Evolutionary conservation across 768 basidiomycete species (phyloP).

Genomic region (Boletus pseudopeckii): DNA sequence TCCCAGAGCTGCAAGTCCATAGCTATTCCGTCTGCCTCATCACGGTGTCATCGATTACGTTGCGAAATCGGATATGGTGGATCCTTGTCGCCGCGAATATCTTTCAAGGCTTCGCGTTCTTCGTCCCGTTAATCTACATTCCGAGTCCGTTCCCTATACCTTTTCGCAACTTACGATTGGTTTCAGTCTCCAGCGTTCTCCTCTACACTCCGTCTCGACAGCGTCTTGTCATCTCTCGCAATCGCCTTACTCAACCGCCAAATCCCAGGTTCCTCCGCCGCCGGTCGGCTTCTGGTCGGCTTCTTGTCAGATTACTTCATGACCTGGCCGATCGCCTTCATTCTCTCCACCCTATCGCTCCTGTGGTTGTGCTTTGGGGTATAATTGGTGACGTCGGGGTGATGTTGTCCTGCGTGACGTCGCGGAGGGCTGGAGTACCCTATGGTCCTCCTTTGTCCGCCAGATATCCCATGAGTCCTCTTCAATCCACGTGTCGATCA

Average conservation of each 20-base stretch:
- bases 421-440: neutral
- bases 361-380: neutral
- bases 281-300: neutral
- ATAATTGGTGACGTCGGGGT: neutral
- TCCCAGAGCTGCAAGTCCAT: neutral
- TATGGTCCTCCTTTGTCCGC: constrained; percentile 2
- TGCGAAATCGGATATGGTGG: neutral
- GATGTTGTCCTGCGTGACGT: neutral
- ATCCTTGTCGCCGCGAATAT: neutral
- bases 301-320: neutral
- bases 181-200: no score
- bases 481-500: neutral
- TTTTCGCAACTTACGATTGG: neutral
- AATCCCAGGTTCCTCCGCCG: neutral
- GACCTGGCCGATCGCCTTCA: neutral
- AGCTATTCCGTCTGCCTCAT: neutral
- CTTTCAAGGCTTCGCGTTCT: neutral
- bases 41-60: neutral
- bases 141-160: neutral
- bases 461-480: neutral
- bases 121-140: neutral
- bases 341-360: neutral
- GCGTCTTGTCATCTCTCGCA: neutral
- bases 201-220: neutral
- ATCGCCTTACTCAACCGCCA: neutral